These are phyloP conservation scores for Penicillium fimorum DNA, from an alignment of 495 filamentous ascomycete genomes.

Conservation along the genomic window DNA sequence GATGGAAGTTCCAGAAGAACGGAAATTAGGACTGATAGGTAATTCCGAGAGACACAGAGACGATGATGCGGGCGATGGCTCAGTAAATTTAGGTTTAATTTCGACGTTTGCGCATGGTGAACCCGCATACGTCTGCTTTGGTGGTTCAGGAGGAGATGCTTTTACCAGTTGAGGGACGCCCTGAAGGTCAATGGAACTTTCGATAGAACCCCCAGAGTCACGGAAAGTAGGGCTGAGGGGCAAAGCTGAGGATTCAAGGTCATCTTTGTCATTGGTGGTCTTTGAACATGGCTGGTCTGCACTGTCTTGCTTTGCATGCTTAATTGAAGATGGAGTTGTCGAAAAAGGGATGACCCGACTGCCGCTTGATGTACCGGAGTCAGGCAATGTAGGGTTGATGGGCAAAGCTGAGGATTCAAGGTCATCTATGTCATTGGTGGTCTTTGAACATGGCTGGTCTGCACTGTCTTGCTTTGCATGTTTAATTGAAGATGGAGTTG, in stretches of 20 bases:
- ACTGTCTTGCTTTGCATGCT: not conserved
- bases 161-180: not conserved
- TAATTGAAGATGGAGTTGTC: not conserved
- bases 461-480: not conserved
- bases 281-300: not conserved
- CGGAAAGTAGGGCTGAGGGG: conserved; percentile 10
- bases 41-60: not conserved
- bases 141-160: not conserved
- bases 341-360: not conserved
- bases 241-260: conserved; percentile 20
- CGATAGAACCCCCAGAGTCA: not conserved
- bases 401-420: conserved; percentile 20
- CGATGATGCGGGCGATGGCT: not conserved
- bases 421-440: not conserved
- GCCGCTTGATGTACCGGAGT: not conserved
- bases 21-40: not conserved
- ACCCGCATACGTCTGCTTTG: not conserved
- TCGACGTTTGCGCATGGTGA: not conserved
- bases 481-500: not conserved
- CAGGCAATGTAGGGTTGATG: conserved; percentile 9
- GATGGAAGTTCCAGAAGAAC: not conserved
- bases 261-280: not conserved
- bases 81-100: not conserved
- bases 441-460: not conserved
- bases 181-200: too few species aligned